Evolutionary conservation across 805 yeast species (phyloP), one percentile per base, ranked within the genome.

Genomic region (Hanseniaspora mollemarum): DNA sequence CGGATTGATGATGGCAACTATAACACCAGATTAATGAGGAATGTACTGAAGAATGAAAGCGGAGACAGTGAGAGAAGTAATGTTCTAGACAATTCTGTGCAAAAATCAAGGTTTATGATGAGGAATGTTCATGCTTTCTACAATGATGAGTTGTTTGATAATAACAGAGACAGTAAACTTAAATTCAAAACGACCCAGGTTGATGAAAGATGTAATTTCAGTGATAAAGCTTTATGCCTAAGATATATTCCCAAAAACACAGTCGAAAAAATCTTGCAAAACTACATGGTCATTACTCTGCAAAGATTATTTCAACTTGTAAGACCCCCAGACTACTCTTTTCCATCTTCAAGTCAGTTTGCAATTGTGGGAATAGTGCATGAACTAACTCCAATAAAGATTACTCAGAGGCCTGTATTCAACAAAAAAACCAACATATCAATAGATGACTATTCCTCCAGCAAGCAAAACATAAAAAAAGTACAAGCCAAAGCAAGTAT

Each of bases 221-320:
- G 81, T 0, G 73, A 75, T 0, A 62, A 69, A 21, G 58, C 67
- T 52, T 53, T 79, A 1, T 57, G 63, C 0, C 70, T 70, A 53
- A 62, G 84, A 42, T 81, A 78, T 57, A 58, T 81, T 1, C 62
- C 71, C 0, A 39, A 55, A 8, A 60, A 57, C 0, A 59, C 58
- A 0, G 54, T 84, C 3, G 60, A 64, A 1, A 39, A 54, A 4
- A 58, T 73, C 2, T 56, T 86, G 7, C 55, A 62, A 13, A 75
- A 74, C 15, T 73, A 75, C 54, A 78, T 80, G 56, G 61, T 81
- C 0, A 63, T 84, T 42, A 67, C 83, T 37, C 61, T 85, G 2
- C 73, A 74, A 9, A 77, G 79, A 56, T 62, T 83, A 2, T 71
- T 77, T 56, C 81, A 86, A 1, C 78, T 80, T 55, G 78, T 87